phyloP scores from a whole-genome alignment of 2,329 filamentous ascomycete species.

The Fusarium miscanthi region DNA sequence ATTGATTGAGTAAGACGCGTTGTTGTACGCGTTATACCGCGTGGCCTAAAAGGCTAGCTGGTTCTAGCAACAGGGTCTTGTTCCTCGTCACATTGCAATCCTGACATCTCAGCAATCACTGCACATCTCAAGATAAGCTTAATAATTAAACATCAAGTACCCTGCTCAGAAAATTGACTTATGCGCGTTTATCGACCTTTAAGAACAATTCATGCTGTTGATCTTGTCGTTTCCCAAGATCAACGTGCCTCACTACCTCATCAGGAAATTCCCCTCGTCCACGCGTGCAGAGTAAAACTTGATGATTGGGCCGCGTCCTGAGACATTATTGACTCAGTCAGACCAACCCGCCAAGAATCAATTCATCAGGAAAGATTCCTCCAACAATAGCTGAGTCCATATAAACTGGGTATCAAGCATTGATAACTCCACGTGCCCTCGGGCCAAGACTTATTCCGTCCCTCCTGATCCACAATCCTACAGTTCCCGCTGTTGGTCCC shows the following conservation, averaged over 20 bases:
- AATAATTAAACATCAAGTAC: background rate
- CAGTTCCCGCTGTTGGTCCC: background rate
- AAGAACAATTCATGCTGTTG: background rate
- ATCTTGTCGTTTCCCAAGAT: background rate
- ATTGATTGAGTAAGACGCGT: background rate
- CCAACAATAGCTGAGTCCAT: background rate
- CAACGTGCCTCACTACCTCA: background rate
- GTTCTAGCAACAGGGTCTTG: too few relatives aligned
- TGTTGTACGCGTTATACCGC: background rate
- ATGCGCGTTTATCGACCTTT: background rate
- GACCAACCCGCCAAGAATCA: background rate
- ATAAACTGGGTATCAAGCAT: background rate
- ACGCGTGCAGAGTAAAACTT: background rate
- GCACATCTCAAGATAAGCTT: background rate
- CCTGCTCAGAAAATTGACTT: background rate
- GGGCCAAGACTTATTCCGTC: constrained; percentile 2
- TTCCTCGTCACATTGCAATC: background rate
- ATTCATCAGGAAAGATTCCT: background rate
- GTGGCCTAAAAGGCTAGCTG: background rate
- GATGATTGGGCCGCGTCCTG: background rate
- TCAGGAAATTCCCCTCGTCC: background rate
- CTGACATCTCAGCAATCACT: background rate
- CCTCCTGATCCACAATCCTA: background rate
- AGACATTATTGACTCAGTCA: background rate
- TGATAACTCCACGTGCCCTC: background rate